Evolutionary conservation across 2,329 filamentous ascomycete species (phyloP).

Genomic region (Paramyrothecium roridum): DNA sequence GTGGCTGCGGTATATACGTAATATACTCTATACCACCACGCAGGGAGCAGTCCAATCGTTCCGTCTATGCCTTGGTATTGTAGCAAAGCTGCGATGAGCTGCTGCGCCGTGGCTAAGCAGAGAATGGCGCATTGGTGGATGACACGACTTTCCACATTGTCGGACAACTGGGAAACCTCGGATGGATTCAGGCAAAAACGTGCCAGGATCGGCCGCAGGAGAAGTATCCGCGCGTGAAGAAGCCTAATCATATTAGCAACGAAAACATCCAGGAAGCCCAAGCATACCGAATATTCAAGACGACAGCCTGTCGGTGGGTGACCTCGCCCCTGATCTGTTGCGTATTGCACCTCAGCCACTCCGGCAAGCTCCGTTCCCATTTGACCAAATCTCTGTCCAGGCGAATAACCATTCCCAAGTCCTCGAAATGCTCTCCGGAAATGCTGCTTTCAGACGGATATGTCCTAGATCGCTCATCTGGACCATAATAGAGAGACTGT

Average conservation of each 20-base stretch:
- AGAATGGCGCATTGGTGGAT: slow-evolving; percentile 28
- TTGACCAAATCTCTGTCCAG: slow-evolving; percentile 25
- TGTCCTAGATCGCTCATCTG: slow-evolving; percentile 4
- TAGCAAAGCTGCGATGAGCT: slow-evolving; percentile 24
- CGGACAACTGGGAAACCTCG: slow-evolving; percentile 7
- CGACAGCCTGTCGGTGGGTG: slow-evolving; percentile 25
- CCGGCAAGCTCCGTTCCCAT: slow-evolving; percentile 26
- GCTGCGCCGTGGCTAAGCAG: slow-evolving; percentile 29
- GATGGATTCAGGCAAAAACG: slow-evolving; percentile 23
- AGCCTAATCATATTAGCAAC: slow-evolving; percentile 13
- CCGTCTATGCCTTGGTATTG: slow-evolving; percentile 25
- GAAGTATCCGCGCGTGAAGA: slow-evolving; percentile 29
- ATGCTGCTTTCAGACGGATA: slow-evolving; percentile 4
- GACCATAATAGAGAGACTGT: slow-evolving; percentile 23
- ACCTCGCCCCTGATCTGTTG: slow-evolving; percentile 16
- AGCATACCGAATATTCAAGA: slow-evolving; percentile 28
- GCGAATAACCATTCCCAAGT: slow-evolving; percentile 26
- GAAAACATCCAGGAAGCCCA: no score
- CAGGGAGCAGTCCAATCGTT: slow-evolving; percentile 29
- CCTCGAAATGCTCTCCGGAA: slow-evolving; percentile 14
- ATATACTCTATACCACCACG: slow-evolving; percentile 36
- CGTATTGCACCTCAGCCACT: slow-evolving; percentile 16
- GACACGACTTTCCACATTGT: slow-evolving; percentile 21
- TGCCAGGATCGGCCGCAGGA: slow-evolving; percentile 27
- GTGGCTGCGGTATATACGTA: slow-evolving; percentile 34